A percentile compares a stretch with the other conserved stretches of the same genome.
phyloP scores from a whole-genome alignment of 2,329 filamentous ascomycete species.

The Tothia fuscella region DNA sequence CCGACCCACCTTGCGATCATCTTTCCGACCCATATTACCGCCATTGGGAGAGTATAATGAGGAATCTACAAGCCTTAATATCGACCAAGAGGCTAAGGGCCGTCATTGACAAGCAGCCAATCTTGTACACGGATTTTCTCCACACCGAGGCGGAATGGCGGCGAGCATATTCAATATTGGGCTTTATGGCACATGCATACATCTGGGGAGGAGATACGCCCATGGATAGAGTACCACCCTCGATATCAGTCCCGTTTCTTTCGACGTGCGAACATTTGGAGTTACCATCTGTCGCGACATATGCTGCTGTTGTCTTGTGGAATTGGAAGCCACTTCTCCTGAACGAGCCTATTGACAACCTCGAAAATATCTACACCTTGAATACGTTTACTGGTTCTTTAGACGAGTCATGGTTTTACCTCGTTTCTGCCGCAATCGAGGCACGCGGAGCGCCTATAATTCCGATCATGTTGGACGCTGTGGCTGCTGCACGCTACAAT shows the following conservation, averaged over 20 bases:
- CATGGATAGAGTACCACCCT: conserved; percentile 59
- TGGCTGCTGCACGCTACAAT: conserved; percentile 60
- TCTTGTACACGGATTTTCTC: conserved; percentile 72
- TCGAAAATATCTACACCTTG: conserved; percentile 80
- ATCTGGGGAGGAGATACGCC: conserved; percentile 77
- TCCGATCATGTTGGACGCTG: conserved; percentile 77
- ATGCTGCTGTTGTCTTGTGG: conserved; percentile 85
- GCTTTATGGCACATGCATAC: conserved; percentile 73
- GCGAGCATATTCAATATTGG: conserved; percentile 67
- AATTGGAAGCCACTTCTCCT: conserved; percentile 90
- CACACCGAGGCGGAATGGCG: conserved; percentile 83
- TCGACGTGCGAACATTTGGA: conserved; percentile 67
- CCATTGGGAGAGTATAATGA: conserved; percentile 80
- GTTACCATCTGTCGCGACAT: conserved; percentile 85
- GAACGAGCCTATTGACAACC: conserved; percentile 66
- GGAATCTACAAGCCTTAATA: conserved; percentile 77
- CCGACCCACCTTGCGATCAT: conserved; percentile 63
- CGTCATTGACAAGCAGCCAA: conserved; percentile 67
- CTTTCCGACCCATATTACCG: conserved; percentile 87
- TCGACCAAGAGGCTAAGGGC: conserved; percentile 72
- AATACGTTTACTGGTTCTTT: conserved; percentile 86
- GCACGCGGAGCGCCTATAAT: conserved; percentile 79
- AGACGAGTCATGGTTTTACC: conserved; percentile 98
- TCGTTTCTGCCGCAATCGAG: conserved; percentile 91
- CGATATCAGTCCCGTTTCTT: conserved; percentile 74